Base-by-base conservation (phyloP, 257 asterid species). In the Solanum dulcamara region DNA sequence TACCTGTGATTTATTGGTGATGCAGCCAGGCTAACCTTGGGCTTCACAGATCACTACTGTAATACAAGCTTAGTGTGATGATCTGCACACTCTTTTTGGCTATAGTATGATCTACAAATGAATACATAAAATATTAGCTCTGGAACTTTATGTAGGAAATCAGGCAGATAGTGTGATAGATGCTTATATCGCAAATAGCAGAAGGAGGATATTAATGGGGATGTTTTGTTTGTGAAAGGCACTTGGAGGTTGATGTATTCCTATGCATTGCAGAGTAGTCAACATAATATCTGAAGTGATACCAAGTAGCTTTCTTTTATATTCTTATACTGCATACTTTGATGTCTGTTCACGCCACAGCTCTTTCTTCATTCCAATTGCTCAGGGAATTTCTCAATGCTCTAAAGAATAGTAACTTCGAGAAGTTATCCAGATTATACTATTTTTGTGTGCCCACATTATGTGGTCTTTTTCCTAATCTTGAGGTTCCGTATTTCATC, bases 401-500 rank as follows among this genome's bases (percentile, higher is more conserved):
- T 51, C 30, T 44, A 75, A 75, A 55, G 55, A 11, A 4, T 71
- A 30, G 22, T 81, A 64, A 51, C 32, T 82, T 44, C n/a, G 32
- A 50, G 44, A 3, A 32, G n/a, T 50, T 80, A 18, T 32, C 24
- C 62, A 26, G 44, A 44, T 33, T 33, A 11, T 30, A 30, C 28
- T 18, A 9, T 10, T 72, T 37, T 40, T 83, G 74, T 40, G 53
- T 35, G 48, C 37, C 37, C 33, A 37, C 38, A 14, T 3, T 37
- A 35, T 20, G 37, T 22, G 9, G 32, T 42, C 5, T 13, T 71
- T 53, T 37, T 38, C 26, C 15, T 62, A 72, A 37, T 66, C 46
- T 72, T 35, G 40, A 53, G 33, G 70, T 24, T 35, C 53, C 15
- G 51, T 13, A 85, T 88, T 87, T 87, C 81, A 48, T 87, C 87